Percentiles rank a stretch among this genome's conserved stretches.
These are phyloP conservation scores for Fusarium vanettenii DNA, from an alignment of 2,329 filamentous ascomycete species.

Conservation along the genomic window DNA sequence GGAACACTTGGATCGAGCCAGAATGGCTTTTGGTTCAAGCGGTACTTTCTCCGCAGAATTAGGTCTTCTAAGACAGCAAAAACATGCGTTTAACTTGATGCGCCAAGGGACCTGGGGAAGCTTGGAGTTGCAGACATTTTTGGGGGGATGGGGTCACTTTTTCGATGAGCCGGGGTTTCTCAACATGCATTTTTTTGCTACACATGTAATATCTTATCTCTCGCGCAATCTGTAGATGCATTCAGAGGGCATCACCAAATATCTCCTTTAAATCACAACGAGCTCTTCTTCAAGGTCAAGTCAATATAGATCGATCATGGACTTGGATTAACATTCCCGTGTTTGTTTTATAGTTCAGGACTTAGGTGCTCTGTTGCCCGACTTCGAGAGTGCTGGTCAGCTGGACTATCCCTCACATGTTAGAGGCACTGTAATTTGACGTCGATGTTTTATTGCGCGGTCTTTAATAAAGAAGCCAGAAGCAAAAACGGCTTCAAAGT, in stretches of 20 bases:
- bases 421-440: no score
- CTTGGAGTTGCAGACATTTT: not conserved
- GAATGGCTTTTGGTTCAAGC: no score
- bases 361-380: no score
- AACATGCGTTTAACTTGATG: not conserved
- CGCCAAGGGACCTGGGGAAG: not conserved
- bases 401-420: no score
- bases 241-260: no score
- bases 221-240: not conserved
- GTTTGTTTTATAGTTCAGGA: no score
- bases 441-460: not conserved
- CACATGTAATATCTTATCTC: rapidly evolving
- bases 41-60: rapidly evolving
- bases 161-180: not conserved
- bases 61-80: not conserved
- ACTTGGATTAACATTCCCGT: no score
- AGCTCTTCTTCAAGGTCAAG: no score
- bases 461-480: not conserved
- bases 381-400: no score
- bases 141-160: not conserved
- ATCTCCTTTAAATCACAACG: no score
- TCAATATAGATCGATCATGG: no score
- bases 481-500: not conserved
- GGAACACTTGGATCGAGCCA: not conserved
- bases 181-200: not conserved